Percentiles rank a stretch among this genome's conserved stretches.
Evolutionary conservation across 306 rosid species (phyloP).

Genomic region (Rosa multiflora): DNA sequence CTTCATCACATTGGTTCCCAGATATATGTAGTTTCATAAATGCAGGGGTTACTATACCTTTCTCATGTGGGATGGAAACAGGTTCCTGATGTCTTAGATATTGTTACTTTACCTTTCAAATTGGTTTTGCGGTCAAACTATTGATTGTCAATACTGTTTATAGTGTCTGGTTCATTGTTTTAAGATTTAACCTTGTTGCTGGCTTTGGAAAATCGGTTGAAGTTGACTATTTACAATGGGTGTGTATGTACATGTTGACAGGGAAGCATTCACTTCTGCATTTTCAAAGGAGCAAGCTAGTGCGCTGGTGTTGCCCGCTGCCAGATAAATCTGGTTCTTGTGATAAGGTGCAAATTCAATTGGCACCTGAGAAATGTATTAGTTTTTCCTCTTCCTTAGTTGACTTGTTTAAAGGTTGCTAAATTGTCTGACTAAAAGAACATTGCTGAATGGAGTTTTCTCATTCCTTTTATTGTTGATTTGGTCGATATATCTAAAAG

Average conservation of each 20-base stretch:
- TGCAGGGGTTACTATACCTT: too few species aligned
- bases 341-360: conserved; percentile 65
- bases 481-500: neutral
- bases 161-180: neutral
- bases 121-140: neutral
- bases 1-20: too few species aligned
- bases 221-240: neutral
- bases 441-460: neutral
- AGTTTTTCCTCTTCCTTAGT: neutral
- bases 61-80: too few species aligned
- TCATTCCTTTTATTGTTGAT: conserved; percentile 2
- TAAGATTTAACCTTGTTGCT: neutral
- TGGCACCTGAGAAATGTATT: conserved; percentile 81
- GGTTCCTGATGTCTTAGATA: too few species aligned
- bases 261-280: conserved; percentile 61
- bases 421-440: neutral
- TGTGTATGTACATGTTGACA: conserved; percentile 34
- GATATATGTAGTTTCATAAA: too few species aligned
- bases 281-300: conserved; percentile 58
- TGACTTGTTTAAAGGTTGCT: conserved; percentile 8
- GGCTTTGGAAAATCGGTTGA: conserved; percentile 6
- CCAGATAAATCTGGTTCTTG: conserved; percentile 46
- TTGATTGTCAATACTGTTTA: neutral
- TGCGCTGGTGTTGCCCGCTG: conserved; percentile 37
- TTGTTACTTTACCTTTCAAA: neutral